A percentile compares a stretch with the other conserved stretches of the same genome.
Conservation (phyloP, 2,329 filamentous ascomycete genomes). For the Mariannaea elegans region DNA sequence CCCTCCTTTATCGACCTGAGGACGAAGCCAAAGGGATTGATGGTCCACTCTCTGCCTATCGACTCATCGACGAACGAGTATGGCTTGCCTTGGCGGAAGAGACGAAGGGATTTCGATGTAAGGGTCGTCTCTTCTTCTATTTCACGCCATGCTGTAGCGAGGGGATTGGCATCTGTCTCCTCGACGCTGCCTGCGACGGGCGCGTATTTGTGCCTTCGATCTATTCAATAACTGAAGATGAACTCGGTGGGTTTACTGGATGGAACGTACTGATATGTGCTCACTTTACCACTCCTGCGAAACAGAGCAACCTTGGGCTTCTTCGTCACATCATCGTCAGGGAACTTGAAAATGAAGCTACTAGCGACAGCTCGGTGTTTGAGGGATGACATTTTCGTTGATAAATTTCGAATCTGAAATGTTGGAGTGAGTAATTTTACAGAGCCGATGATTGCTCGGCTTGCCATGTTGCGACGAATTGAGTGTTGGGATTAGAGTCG, state of each 20-base stretch:
- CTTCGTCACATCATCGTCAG: slow-evolving; percentile 44
- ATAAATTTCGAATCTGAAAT: slow-evolving; percentile 9
- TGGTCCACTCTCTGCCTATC: slow-evolving; percentile 66
- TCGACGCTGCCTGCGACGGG: slow-evolving; percentile 71
- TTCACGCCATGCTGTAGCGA: slow-evolving; percentile 69
- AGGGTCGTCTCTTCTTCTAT: slow-evolving; percentile 70
- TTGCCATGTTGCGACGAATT: slow-evolving; percentile 3
- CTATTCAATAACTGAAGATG: background rate
- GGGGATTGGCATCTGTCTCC: slow-evolving; percentile 57
- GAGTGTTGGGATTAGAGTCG: background rate
- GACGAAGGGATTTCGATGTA: slow-evolving; percentile 53
- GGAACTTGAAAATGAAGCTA: slow-evolving; percentile 60
- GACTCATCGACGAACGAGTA: slow-evolving; percentile 64
- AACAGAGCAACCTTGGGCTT: slow-evolving; percentile 68
- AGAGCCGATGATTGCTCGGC: background rate
- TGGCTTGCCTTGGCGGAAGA: slow-evolving; percentile 66
- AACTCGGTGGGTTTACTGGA: background rate
- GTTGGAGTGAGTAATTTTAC: background rate
- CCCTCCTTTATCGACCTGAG: slow-evolving; percentile 48
- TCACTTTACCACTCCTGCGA: slow-evolving; percentile 65
- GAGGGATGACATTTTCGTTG: slow-evolving; percentile 33
- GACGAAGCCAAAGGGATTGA: slow-evolving; percentile 69
- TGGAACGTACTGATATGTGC: slow-evolving; percentile 64
- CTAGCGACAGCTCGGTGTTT: slow-evolving; percentile 54
- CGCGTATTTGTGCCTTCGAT: slow-evolving; percentile 62